Evolutionary conservation across 192 early-diverging fungal genomes (phyloP).

Genomic region (Mortierella claussenii): DNA sequence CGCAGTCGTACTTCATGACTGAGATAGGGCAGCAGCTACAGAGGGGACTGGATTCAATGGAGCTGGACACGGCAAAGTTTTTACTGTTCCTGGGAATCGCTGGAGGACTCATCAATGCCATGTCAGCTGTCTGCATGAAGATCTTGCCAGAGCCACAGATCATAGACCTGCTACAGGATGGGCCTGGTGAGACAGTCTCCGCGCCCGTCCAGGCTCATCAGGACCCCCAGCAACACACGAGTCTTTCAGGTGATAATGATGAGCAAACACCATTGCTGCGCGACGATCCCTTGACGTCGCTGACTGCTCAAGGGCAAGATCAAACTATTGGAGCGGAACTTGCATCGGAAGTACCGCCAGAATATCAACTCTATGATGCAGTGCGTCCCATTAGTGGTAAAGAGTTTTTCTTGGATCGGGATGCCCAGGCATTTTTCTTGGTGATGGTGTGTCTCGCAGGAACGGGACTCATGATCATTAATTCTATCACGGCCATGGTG

Average conservation of each 20-base stretch:
- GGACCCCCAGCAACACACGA: background rate
- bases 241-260: background rate
- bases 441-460: conserved; percentile 39
- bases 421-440: conserved; percentile 37
- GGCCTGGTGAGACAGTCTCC: background rate
- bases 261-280: conserved; percentile 19
- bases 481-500: conserved; percentile 46
- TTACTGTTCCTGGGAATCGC: conserved; percentile 28
- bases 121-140: conserved; percentile 20
- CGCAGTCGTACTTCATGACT: conserved; percentile 29
- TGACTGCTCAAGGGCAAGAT: background rate
- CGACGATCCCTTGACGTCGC: background rate
- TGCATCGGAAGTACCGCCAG: background rate
- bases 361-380: background rate
- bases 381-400: conserved; percentile 23
- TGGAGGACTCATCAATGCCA: conserved; percentile 18
- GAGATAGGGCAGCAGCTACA: background rate
- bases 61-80: conserved; percentile 25
- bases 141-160: conserved; percentile 2
- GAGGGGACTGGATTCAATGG: background rate
- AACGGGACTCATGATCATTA: conserved; percentile 49
- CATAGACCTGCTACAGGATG: background rate
- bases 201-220: background rate
- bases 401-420: conserved; percentile 31
- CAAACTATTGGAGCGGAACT: background rate